These are phyloP conservation scores for Pythium aristosporum DNA, from an alignment of 352 stramenopile species.

Conservation along the genomic window DNA sequence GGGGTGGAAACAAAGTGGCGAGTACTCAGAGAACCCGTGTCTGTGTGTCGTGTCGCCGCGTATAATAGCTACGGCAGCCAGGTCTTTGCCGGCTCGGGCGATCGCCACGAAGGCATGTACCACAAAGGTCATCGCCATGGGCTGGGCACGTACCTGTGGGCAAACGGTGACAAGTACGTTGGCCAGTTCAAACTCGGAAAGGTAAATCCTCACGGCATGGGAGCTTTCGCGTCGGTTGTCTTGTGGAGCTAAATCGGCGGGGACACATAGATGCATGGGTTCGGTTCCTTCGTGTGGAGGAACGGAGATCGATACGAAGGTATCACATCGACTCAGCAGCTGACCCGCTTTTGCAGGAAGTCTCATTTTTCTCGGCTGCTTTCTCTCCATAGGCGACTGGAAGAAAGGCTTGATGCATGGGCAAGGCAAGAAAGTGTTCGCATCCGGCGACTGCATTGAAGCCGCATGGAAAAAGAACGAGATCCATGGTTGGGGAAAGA, in stretches of 20 bases:
- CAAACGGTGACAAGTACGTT: slow-evolving; percentile 89
- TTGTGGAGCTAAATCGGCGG: background rate
- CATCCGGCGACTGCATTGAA: slow-evolving; percentile 59
- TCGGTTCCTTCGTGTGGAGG: slow-evolving; percentile 67
- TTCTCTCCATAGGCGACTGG: slow-evolving; percentile 51
- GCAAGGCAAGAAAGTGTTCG: slow-evolving; percentile 66
- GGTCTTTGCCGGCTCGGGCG: slow-evolving; percentile 72
- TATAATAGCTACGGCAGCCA: slow-evolving; percentile 76
- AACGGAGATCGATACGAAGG: slow-evolving; percentile 81
- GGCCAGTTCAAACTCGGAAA: slow-evolving; percentile 81
- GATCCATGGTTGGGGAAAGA: slow-evolving; percentile 58
- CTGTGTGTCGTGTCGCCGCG: slow-evolving; percentile 15
- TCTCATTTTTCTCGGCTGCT: background rate
- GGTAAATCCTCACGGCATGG: slow-evolving; percentile 28
- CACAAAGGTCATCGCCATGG: slow-evolving; percentile 84
- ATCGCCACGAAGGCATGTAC: slow-evolving; percentile 88
- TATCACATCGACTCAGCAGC: slow-evolving; percentile 15
- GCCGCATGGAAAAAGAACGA: slow-evolving; percentile 62
- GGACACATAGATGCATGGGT: slow-evolving; percentile 63
- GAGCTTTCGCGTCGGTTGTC: background rate
- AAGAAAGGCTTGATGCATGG: slow-evolving; percentile 79
- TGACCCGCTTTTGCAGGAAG: background rate
- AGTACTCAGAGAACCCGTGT: slow-evolving; percentile 5
- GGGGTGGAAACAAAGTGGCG: slow-evolving; percentile 22
- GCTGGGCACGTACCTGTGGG: slow-evolving; percentile 83